Conservation (phyloP, 306 rosid species). For the Casuarina equisetifolia region DNA sequence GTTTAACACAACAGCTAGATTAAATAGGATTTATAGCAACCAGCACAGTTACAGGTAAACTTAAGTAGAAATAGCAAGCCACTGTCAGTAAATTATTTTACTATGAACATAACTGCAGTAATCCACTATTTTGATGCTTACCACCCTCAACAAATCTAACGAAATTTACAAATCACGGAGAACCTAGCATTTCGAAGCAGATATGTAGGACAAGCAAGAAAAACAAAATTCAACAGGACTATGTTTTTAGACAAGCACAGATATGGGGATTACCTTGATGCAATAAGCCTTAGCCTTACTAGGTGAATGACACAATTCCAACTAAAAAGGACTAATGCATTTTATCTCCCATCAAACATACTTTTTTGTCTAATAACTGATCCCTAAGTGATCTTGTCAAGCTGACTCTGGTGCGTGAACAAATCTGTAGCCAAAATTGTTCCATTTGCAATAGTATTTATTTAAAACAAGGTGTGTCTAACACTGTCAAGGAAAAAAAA, state of each 20-base stretch:
- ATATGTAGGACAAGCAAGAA: not conserved
- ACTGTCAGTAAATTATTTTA: not conserved
- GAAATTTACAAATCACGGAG: not conserved
- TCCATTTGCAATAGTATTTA: not conserved
- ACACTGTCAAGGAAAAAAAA: not conserved
- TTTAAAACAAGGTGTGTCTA: not conserved
- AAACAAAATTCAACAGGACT: not conserved
- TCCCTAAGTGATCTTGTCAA: not conserved
- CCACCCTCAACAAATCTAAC: slow-evolving; percentile 2
- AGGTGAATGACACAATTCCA: not conserved
- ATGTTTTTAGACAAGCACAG: not conserved
- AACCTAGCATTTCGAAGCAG: not conserved
- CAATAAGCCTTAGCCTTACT: not conserved
- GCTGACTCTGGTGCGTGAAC: not conserved
- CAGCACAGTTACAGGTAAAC: not conserved
- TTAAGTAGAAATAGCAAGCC: not conserved
- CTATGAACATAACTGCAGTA: not conserved
- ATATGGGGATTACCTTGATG: not conserved
- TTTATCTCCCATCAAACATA: not conserved
- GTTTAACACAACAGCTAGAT: not conserved
- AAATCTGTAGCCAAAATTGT: not conserved
- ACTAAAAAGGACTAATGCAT: not conserved
- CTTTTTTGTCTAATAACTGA: not conserved
- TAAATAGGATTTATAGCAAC: too few relatives aligned
- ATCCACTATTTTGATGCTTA: not conserved